Conservation (phyloP, 768 basidiomycete genomes). For the Filobasidium floriforme region DNA sequence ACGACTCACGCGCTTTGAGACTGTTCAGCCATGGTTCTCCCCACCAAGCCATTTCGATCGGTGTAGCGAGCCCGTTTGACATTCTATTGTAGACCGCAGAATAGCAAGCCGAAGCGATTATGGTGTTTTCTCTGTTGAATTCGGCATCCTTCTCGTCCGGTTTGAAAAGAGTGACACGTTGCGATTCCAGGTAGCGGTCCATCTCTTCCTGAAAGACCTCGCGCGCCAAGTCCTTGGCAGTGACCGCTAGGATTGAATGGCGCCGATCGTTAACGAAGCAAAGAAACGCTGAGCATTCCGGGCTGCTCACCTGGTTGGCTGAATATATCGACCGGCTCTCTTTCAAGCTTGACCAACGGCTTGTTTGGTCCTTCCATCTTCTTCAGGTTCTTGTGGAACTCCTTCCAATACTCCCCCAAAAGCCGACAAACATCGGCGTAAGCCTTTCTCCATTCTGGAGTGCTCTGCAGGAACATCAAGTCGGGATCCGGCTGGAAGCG, state of each 20-base stretch:
- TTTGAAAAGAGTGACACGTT: neutral
- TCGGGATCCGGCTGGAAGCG: neutral
- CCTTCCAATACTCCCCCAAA: neutral
- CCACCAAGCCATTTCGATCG: neutral
- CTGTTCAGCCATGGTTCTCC: slow-evolving; percentile 5
- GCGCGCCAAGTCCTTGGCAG: neutral
- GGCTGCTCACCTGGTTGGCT: neutral
- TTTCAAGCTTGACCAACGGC: neutral
- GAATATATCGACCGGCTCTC: too few relatives aligned
- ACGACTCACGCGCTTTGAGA: neutral
- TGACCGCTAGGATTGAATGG: neutral
- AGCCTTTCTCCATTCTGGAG: neutral
- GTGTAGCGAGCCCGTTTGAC: neutral
- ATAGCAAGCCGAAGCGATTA: neutral
- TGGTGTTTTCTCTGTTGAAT: neutral
- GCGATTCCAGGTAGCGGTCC: neutral
- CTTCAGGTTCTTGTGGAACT: neutral
- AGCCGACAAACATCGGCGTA: neutral
- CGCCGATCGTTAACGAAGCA: neutral
- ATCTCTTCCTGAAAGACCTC: neutral
- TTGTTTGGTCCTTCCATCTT: neutral
- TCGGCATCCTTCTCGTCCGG: neutral
- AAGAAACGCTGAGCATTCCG: neutral
- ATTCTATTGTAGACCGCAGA: neutral
- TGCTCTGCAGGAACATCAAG: neutral